These are phyloP conservation scores for Phytomonas sp. DNA, from an alignment of 208 protist genomes.

Conservation along the genomic window DNA sequence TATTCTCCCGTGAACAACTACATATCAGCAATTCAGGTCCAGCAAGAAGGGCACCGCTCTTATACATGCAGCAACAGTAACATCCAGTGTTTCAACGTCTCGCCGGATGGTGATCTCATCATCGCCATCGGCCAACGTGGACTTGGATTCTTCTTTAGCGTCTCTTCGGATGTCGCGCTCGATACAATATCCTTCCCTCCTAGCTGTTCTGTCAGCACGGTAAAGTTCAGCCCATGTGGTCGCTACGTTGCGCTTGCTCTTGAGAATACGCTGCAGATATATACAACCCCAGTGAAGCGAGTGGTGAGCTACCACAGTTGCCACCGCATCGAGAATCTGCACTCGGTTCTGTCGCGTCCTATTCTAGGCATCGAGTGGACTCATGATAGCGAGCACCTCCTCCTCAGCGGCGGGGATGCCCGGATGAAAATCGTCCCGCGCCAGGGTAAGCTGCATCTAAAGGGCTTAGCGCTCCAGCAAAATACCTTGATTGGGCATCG, in stretches of 20 bases:
- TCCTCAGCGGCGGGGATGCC: constrained; percentile 80
- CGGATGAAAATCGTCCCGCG: constrained; percentile 87
- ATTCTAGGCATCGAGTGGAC: constrained; percentile 82
- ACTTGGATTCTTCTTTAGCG: constrained; percentile 83
- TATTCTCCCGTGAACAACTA: constrained; percentile 88
- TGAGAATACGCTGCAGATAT: constrained; percentile 83
- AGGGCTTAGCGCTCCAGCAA: constrained; percentile 69
- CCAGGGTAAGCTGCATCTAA: constrained; percentile 55
- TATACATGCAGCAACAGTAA: constrained; percentile 82
- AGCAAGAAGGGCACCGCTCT: constrained; percentile 63
- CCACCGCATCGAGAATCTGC: constrained; percentile 81
- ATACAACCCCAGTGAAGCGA: constrained; percentile 72
- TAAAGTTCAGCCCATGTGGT: constrained; percentile 85
- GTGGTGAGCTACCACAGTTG: constrained; percentile 81
- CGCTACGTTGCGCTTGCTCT: constrained; percentile 81
- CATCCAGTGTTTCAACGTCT: constrained; percentile 86
- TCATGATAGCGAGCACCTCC: constrained; percentile 69
- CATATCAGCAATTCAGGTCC: constrained; percentile 69
- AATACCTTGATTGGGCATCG: constrained; percentile 83
- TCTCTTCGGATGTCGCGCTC: constrained; percentile 78
- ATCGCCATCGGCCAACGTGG: constrained; percentile 72
- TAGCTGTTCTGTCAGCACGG: constrained; percentile 44
- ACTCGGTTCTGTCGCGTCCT: constrained; percentile 68
- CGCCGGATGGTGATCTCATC: constrained; percentile 72
- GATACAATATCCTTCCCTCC: constrained; percentile 86